Evolutionary conservation across 257 asterid genomes (phyloP).

Genomic region (Rehmannia glutinosa): DNA sequence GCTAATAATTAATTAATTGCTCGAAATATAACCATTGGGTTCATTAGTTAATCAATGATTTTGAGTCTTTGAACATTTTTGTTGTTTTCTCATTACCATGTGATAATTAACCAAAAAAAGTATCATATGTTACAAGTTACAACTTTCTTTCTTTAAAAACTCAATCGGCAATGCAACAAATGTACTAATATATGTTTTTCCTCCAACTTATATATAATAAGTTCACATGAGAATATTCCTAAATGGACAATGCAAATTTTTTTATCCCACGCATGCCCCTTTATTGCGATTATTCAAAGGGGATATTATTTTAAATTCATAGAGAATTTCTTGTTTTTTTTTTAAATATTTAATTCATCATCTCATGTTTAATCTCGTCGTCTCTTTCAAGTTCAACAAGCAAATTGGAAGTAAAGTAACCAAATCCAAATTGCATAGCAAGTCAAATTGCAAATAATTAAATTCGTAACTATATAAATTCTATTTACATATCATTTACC

Average conservation of each 20-base stretch:
- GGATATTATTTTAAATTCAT: no score
- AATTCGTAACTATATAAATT: no score
- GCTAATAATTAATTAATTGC: background rate
- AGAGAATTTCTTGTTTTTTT: no score
- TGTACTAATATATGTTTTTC: background rate
- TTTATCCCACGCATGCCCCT: background rate
- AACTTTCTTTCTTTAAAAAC: background rate
- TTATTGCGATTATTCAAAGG: no score
- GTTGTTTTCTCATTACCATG: background rate
- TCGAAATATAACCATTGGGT: background rate
- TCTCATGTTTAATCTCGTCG: no score
- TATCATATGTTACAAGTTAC: background rate
- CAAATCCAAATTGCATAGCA: no score
- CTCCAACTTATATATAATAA: background rate
- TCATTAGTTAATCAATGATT: background rate
- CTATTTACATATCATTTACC: no score
- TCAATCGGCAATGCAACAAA: background rate
- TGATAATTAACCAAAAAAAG: constrained; percentile 1
- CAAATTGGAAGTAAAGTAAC: no score
- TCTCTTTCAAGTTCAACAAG: no score
- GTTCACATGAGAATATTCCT: background rate
- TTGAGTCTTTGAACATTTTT: background rate
- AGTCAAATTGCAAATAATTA: no score
- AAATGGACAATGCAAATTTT: background rate
- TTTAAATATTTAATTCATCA: no score